Conservation (phyloP, 148 eudicot species). For the Diospyros kaki region DNA sequence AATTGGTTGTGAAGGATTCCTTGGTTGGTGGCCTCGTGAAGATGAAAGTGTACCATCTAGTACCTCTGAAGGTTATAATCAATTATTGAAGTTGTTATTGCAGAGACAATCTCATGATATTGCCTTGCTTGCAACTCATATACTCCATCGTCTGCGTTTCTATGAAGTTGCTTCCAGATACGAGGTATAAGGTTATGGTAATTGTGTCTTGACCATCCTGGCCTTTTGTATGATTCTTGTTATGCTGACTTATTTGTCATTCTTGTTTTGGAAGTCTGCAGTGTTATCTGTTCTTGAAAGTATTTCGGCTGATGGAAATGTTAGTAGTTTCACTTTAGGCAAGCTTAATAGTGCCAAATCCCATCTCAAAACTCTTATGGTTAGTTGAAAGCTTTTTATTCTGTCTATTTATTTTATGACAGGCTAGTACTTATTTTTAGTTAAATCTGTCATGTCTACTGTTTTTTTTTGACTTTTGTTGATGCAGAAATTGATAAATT, state of each 20-base stretch:
- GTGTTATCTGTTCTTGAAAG: conserved; percentile 63
- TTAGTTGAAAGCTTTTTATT: conserved; percentile 30
- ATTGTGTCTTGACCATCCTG: neutral
- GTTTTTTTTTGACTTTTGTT: conserved; percentile 20
- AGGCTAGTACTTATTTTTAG: neutral
- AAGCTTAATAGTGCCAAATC: conserved; percentile 53
- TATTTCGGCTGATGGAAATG: conserved; percentile 34
- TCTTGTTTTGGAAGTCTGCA: conserved; percentile 51
- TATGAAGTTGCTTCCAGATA: conserved; percentile 90
- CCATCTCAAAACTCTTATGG: conserved; percentile 83
- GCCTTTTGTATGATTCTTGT: neutral
- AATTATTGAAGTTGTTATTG: conserved; percentile 73
- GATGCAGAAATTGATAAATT: conserved; percentile 76
- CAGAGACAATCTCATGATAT: conserved; percentile 82
- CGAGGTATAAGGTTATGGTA: conserved; percentile 53
- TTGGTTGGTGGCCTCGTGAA: conserved; percentile 99
- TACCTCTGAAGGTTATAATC: conserved; percentile 80
- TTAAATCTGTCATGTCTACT: conserved; percentile 3
- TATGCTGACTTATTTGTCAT: conserved; percentile 15
- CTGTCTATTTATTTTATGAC: neutral
- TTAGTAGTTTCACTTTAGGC: conserved; percentile 34
- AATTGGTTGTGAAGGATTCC: conserved; percentile 92
- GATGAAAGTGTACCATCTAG: conserved; percentile 70
- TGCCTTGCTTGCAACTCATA: conserved; percentile 74
- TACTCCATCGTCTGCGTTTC: conserved; percentile 83